A percentile compares a stretch with the other conserved stretches of the same genome.
These are phyloP conservation scores for Aspergillus kassunensis DNA, from an alignment of 495 filamentous ascomycete species.

Conservation along the genomic window DNA sequence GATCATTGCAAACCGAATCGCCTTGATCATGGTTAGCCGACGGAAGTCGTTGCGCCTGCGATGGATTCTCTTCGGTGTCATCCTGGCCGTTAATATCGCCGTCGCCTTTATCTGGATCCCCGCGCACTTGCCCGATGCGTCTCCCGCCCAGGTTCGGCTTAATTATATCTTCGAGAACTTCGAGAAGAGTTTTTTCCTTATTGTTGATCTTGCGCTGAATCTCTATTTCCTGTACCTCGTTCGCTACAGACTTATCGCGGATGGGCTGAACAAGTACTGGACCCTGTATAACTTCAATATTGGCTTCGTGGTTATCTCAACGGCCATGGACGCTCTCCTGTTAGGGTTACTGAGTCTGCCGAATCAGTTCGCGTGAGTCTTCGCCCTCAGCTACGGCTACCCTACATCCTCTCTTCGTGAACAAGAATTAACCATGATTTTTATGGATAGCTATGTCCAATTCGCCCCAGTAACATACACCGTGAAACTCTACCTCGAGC, in stretches of 20 bases:
- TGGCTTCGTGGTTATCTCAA: slow-evolving; percentile 44
- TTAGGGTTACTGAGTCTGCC: not conserved
- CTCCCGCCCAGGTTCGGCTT: slow-evolving; percentile 32
- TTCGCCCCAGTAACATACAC: slow-evolving; percentile 51
- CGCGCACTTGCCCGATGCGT: slow-evolving; percentile 23
- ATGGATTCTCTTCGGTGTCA: slow-evolving; percentile 38
- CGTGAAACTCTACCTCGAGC: slow-evolving; percentile 53
- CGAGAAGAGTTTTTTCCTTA: slow-evolving; percentile 45
- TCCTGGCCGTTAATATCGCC: slow-evolving; percentile 40
- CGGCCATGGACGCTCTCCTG: slow-evolving; percentile 45
- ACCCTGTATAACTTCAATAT: slow-evolving; percentile 47
- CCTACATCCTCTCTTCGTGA: not conserved
- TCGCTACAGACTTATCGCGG: slow-evolving; percentile 39
- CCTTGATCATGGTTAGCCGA: slow-evolving; percentile 32
- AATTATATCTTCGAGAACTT: slow-evolving; percentile 49
- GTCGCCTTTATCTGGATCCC: slow-evolving; percentile 50
- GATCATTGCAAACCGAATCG: slow-evolving; percentile 48
- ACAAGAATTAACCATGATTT: not conserved
- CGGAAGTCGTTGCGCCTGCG: slow-evolving; percentile 26
- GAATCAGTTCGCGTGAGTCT: slow-evolving; percentile 3
- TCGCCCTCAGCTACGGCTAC: too few species aligned
- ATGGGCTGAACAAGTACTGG: slow-evolving; percentile 48
- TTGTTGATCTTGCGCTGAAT: slow-evolving; percentile 46
- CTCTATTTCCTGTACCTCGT: slow-evolving; percentile 46
- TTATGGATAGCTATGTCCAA: slow-evolving; percentile 42